These are phyloP conservation scores for Stagonosporopsis cucurbitacearum DNA, from an alignment of 2,329 filamentous ascomycete genomes.

Conservation along the genomic window DNA sequence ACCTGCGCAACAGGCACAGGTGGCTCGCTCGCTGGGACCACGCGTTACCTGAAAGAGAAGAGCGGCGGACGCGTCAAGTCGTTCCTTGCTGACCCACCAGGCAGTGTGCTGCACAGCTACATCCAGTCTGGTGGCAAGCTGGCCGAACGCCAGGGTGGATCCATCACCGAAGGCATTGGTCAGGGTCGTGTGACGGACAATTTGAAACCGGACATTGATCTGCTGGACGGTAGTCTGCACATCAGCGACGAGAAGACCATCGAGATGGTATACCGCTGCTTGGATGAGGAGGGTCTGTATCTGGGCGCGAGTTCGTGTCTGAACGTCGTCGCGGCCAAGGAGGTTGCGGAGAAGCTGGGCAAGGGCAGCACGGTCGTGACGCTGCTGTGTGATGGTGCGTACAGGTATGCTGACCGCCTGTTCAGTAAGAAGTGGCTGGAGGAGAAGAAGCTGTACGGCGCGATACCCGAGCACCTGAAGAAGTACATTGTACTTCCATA, in stretches of 20 bases:
- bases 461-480: conserved; percentile 82
- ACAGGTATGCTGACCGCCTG: conserved; percentile 90
- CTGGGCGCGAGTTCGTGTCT: conserved; percentile 91
- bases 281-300: conserved; percentile 96
- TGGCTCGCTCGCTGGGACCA: conserved; percentile 87
- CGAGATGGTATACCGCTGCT: conserved; percentile 94
- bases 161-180: conserved; percentile 97
- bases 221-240: conserved; percentile 83
- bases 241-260: conserved; percentile 94
- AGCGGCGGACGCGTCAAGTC: conserved; percentile 80
- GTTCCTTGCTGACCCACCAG: conserved; percentile 92
- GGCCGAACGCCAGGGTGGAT: conserved; percentile 79
- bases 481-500: conserved; percentile 94
- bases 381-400: conserved; percentile 94
- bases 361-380: conserved; percentile 91
- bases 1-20: conserved; percentile 94
- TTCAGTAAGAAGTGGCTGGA: conserved; percentile 92
- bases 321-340: conserved; percentile 94
- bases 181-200: conserved; percentile 98
- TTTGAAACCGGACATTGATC: conserved; percentile 79
- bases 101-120: conserved; percentile 91
- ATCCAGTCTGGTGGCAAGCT: conserved; percentile 84
- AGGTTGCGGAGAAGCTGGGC: conserved; percentile 89
- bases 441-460: conserved; percentile 79
- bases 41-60: conserved; percentile 84